Percentiles rank a stretch among this genome's conserved stretches.
Evolutionary conservation across 1,139 yeast species (phyloP).

Genomic region (Keqinozyma sinolaborantium): DNA sequence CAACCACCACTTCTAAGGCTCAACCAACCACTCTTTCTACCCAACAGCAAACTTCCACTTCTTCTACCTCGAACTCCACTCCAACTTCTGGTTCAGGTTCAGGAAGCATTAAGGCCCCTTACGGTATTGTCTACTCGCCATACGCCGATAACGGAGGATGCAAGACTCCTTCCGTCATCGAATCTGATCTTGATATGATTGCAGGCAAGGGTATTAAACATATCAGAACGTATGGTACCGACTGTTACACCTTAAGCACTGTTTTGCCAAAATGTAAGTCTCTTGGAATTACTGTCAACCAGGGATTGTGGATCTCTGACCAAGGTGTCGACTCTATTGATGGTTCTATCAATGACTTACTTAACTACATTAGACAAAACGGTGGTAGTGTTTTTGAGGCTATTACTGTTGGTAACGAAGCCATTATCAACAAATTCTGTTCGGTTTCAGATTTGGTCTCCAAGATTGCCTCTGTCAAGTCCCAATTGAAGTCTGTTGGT

Average conservation of each 20-base stretch:
- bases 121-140: slow-evolving; percentile 75
- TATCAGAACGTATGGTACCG: slow-evolving; percentile 81
- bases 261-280: slow-evolving; percentile 59
- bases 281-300: slow-evolving; percentile 71
- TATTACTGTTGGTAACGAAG: slow-evolving; percentile 87
- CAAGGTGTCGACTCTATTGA: slow-evolving; percentile 71
- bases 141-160: slow-evolving; percentile 67
- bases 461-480: slow-evolving; percentile 64
- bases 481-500: slow-evolving; percentile 60
- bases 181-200: slow-evolving; percentile 58
- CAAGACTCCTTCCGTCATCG: slow-evolving; percentile 52
- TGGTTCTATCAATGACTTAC: slow-evolving; percentile 48
- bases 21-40: slow-evolving; percentile 12
- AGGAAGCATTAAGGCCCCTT: slow-evolving; percentile 39
- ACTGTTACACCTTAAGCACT: slow-evolving; percentile 66
- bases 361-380: slow-evolving; percentile 47
- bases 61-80: slow-evolving; percentile 12
- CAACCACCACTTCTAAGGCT: slow-evolving; percentile 12
- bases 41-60: slow-evolving; percentile 15
- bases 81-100: slow-evolving; percentile 8
- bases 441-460: slow-evolving; percentile 54
- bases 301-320: slow-evolving; percentile 76
- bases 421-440: slow-evolving; percentile 59
- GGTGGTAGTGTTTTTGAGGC: slow-evolving; percentile 71
- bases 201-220: slow-evolving; percentile 56